Conservation (phyloP, 257 asterid genomes). For the Lithospermum erythrorhizon region DNA sequence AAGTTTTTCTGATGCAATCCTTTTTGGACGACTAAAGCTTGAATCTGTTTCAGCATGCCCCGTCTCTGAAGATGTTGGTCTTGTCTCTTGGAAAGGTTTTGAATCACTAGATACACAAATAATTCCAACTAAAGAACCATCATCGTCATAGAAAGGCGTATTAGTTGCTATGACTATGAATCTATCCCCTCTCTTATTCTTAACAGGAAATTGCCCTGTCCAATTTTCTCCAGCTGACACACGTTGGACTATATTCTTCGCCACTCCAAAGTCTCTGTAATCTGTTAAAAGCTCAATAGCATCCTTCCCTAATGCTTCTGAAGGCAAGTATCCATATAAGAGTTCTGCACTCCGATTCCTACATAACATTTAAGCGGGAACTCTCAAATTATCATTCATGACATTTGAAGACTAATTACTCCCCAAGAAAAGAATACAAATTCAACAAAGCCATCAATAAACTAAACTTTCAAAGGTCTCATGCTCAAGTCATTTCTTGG, state of each 20-base stretch:
- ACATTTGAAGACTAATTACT: not conserved
- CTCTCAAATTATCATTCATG: not conserved
- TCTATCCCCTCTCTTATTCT: slow-evolving; percentile 47
- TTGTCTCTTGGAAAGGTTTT: slow-evolving; percentile 45
- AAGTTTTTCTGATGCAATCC: slow-evolving; percentile 40
- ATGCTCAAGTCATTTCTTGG: too few species aligned
- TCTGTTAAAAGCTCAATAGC: slow-evolving; percentile 46
- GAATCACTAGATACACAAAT: slow-evolving; percentile 61
- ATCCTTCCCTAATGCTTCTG: slow-evolving; percentile 59
- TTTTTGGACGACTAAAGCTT: slow-evolving; percentile 32
- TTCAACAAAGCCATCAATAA: not conserved
- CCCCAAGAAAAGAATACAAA: not conserved
- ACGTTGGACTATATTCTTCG: slow-evolving; percentile 37
- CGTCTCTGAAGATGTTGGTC: slow-evolving; percentile 18
- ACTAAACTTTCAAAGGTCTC: not conserved
- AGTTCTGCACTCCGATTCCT: slow-evolving; percentile 81
- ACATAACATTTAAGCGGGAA: slow-evolving; percentile 6
- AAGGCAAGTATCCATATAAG: slow-evolving; percentile 57
- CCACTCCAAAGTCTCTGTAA: slow-evolving; percentile 29
- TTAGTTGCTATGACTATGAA: slow-evolving; percentile 49
- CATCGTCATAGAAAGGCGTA: slow-evolving; percentile 74
- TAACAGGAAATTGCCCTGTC: slow-evolving; percentile 80
- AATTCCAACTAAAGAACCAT: slow-evolving; percentile 55
- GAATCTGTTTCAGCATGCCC: slow-evolving; percentile 26
- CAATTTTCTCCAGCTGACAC: slow-evolving; percentile 62